A percentile compares a stretch with the other conserved stretches of the same genome.
These are phyloP conservation scores for Cyanodermella asteris DNA, from an alignment of 2,329 filamentous ascomycete species.

Conservation along the genomic window DNA sequence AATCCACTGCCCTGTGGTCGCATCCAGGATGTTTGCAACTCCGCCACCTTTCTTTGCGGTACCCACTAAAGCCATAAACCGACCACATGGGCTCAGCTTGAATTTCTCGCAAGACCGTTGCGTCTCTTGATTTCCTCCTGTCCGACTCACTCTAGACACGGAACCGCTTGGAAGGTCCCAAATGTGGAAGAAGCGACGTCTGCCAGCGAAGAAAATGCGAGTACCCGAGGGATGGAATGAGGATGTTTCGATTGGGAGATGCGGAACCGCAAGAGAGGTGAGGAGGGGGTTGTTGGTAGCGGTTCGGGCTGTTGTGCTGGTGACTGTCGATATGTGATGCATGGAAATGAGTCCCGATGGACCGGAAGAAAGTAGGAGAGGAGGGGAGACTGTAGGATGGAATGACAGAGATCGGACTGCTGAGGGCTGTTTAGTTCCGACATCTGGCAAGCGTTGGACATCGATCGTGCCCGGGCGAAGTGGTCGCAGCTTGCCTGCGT, in stretches of 20 bases:
- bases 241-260: constrained; percentile 65
- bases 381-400: constrained; percentile 71
- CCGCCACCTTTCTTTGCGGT: constrained; percentile 70
- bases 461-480: constrained; percentile 73
- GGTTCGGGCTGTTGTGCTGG: too few relatives aligned
- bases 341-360: constrained; percentile 68
- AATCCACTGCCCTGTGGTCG: constrained; percentile 67
- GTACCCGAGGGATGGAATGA: constrained; percentile 54
- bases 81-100: constrained; percentile 66
- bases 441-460: constrained; percentile 73
- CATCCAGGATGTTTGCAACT: constrained; percentile 64
- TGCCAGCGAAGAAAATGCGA: constrained; percentile 70
- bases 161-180: constrained; percentile 72
- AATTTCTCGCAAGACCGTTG: constrained; percentile 84
- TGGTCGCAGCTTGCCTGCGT: constrained; percentile 38
- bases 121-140: constrained; percentile 56
- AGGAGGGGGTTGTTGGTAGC: constrained; percentile 70
- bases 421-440: constrained; percentile 55
- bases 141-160: constrained; percentile 59
- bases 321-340: constrained; percentile 73
- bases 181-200: constrained; percentile 76
- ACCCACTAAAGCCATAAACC: constrained; percentile 65
- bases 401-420: constrained; percentile 69
- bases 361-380: constrained; percentile 75
- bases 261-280: constrained; percentile 69